phyloP scores from a whole-genome alignment of 345 rosid genomes.

The Fremontodendron californicum region DNA sequence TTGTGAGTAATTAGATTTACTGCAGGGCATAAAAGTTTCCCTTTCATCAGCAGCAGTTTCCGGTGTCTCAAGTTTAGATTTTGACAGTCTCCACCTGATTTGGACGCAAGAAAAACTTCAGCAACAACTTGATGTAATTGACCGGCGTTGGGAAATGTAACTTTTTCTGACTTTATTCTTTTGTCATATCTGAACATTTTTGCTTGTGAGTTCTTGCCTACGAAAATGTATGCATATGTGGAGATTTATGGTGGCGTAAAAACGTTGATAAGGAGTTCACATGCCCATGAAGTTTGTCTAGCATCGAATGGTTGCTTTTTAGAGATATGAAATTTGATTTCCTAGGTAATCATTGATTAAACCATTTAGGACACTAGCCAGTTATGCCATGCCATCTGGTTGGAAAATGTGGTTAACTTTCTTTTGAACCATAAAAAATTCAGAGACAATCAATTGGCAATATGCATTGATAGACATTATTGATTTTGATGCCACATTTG shows the following conservation, averaged over 20 bases:
- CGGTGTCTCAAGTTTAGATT: constrained; percentile 55
- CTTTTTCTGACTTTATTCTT: neutral
- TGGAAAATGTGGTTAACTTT: neutral
- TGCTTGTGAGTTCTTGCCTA: neutral
- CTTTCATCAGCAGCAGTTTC: constrained; percentile 51
- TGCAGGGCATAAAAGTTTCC: constrained; percentile 82
- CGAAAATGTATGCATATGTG: neutral
- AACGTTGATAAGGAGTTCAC: neutral
- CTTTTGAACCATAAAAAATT: neutral
- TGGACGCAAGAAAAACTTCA: constrained; percentile 84
- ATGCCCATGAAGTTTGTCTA: neutral
- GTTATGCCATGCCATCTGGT: neutral
- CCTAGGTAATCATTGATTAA: constrained; percentile 4
- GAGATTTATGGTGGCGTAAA: neutral
- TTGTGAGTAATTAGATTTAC: constrained; percentile 8
- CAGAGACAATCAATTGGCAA: neutral
- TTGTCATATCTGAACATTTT: neutral
- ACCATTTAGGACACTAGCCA: neutral
- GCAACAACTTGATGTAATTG: constrained; percentile 63
- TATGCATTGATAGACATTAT: neutral
- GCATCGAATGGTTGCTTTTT: neutral
- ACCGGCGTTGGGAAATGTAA: constrained; percentile 69
- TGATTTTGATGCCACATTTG: neutral
- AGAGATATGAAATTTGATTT: neutral
- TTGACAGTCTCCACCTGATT: constrained; percentile 66